These are phyloP conservation scores for Cercospora janseana DNA, from an alignment of 2,329 filamentous ascomycete species.

Conservation along the genomic window DNA sequence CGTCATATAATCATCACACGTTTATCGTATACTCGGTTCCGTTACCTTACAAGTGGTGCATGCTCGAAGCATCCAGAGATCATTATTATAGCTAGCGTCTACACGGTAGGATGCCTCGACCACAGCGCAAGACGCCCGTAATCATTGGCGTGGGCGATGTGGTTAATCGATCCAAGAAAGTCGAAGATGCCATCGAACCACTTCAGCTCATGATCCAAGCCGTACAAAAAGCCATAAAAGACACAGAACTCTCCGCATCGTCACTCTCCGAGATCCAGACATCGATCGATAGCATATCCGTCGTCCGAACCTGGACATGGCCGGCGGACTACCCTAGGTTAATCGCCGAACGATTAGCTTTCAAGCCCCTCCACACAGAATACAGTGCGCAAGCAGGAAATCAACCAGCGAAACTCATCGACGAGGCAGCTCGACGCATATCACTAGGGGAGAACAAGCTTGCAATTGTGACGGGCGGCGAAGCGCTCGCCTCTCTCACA, in stretches of 20 bases:
- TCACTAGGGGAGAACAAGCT: constrained; percentile 54
- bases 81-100: background rate
- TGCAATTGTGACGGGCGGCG: constrained; percentile 61
- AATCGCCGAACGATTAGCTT: constrained; percentile 51
- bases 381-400: constrained; percentile 63
- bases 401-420: constrained; percentile 61
- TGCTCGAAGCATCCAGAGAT: background rate
- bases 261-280: constrained; percentile 40
- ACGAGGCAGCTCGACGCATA: constrained; percentile 61
- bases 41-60: too few species aligned
- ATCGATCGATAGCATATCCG: constrained; percentile 57
- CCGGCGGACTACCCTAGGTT: constrained; percentile 59
- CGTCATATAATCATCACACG: too few species aligned
- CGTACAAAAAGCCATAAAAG: constrained; percentile 52
- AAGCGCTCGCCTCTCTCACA: constrained; percentile 61
- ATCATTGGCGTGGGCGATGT: constrained; percentile 64
- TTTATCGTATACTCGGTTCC: background rate
- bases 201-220: constrained; percentile 58
- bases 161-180: constrained; percentile 54
- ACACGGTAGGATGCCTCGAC: constrained; percentile 8
- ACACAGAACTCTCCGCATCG: constrained; percentile 43
- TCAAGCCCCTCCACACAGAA: constrained; percentile 49
- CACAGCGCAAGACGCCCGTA: constrained; percentile 46
- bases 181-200: constrained; percentile 59
- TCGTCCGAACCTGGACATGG: constrained; percentile 66